phyloP scores from a whole-genome alignment of 225 moss, liverwort and hornwort species.

The Physcomitrium patens region DNA sequence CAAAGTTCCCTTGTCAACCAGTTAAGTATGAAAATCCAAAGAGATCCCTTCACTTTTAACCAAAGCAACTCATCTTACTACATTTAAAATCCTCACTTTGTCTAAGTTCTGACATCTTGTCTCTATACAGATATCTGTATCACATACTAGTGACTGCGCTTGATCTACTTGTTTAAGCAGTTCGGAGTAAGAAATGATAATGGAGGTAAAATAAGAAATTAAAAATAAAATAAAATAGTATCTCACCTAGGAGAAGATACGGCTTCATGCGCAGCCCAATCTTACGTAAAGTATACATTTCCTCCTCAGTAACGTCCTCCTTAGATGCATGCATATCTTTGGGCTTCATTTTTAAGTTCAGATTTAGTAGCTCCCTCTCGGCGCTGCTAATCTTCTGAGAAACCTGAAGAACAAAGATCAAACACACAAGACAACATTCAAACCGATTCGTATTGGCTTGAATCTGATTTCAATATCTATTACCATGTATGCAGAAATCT shows the following conservation, averaged over 20 bases:
- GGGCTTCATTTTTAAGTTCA: conserved; percentile 63
- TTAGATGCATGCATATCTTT: conserved; percentile 51
- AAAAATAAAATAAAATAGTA: background rate
- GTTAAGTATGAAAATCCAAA: background rate
- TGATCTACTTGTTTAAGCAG: background rate
- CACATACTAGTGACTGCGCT: background rate
- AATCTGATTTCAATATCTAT: background rate
- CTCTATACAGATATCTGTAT: background rate
- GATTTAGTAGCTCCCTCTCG: conserved; percentile 62
- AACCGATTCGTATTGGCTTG: conserved; percentile 25
- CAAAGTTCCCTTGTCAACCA: background rate
- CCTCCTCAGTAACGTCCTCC: conserved; percentile 82
- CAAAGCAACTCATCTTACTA: background rate
- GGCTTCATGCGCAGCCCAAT: conserved; percentile 95
- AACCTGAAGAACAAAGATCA: conserved; percentile 48
- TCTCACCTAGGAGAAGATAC: conserved; percentile 81
- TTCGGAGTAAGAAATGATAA: background rate
- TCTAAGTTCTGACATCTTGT: background rate
- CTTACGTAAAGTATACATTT: conserved; percentile 76
- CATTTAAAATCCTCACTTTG: background rate
- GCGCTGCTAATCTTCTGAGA: conserved; percentile 71
- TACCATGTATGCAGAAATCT: background rate
- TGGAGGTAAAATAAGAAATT: background rate
- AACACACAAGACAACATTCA: conserved; percentile 16
- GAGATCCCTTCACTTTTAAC: background rate